These are phyloP conservation scores for Malus fusca DNA, from an alignment of 306 rosid species.

Conservation along the genomic window DNA sequence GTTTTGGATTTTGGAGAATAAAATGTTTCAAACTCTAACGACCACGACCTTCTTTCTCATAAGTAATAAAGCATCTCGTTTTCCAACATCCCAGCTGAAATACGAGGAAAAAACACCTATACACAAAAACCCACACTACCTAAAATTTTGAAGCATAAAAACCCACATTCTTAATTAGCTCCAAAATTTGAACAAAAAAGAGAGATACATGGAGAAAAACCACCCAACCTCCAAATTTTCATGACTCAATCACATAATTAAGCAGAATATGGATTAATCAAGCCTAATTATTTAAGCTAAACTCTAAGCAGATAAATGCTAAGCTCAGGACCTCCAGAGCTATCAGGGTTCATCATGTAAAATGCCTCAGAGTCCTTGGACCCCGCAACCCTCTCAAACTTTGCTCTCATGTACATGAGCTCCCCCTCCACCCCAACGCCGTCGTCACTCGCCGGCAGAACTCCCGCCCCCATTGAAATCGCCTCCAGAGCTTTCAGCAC, in stretches of 20 bases:
- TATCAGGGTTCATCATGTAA: slow-evolving; percentile 79
- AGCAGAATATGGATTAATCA: neutral
- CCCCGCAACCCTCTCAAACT: slow-evolving; percentile 78
- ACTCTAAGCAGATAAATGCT: slow-evolving; percentile 82
- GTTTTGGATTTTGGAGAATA: neutral
- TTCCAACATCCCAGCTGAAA: neutral
- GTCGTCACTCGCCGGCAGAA: slow-evolving; percentile 35
- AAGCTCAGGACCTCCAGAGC: slow-evolving; percentile 72
- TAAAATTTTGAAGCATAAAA: neutral
- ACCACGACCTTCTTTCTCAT: neutral
- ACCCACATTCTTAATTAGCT: neutral
- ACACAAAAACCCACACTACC: neutral
- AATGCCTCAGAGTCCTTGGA: slow-evolving; percentile 88
- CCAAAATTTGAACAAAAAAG: neutral
- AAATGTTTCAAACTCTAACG: neutral
- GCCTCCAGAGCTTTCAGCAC: slow-evolving; percentile 73
- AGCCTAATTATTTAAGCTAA: slow-evolving; percentile 3
- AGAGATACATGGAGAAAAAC: neutral
- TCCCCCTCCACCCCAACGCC: slow-evolving; percentile 57
- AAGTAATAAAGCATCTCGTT: neutral
- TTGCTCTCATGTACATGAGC: slow-evolving; percentile 86
- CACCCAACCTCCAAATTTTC: neutral
- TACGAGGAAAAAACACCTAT: neutral
- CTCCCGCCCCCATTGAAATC: slow-evolving; percentile 86
- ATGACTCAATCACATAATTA: neutral